Percentiles rank a stretch among this genome's conserved stretches.
Conservation (phyloP, 78 protist species). For the Dictyostelium capitatum region DNA sequence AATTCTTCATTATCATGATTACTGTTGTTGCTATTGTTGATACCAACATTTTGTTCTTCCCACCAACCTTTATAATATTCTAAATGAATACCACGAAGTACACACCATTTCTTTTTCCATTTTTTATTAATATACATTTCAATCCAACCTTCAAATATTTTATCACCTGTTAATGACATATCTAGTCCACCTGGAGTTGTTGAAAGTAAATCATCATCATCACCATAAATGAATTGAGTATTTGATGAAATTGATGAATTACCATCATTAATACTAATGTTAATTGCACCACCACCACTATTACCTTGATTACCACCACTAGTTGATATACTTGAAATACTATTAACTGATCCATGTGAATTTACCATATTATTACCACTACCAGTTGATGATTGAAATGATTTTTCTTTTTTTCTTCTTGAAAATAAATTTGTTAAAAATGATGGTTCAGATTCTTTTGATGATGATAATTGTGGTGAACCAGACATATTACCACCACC, state of each 20-base stretch:
- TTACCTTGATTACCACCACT: background rate
- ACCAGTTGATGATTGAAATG: background rate
- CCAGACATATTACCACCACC: background rate
- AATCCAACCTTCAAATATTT: conserved; percentile 66
- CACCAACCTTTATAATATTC: conserved; percentile 79
- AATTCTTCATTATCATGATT: background rate
- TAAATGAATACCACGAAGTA: conserved; percentile 23
- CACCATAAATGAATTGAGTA: background rate
- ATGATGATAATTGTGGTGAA: conserved; percentile 24
- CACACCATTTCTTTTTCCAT: conserved; percentile 70
- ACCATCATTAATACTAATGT: background rate
- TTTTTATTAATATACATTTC: conserved; percentile 3
- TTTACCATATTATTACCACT: background rate
- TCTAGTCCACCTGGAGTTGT: background rate
- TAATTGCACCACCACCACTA: background rate
- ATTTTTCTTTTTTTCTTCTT: conserved; percentile 19
- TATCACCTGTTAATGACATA: conserved; percentile 1
- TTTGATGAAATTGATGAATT: background rate
- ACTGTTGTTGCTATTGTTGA: too few relatives aligned
- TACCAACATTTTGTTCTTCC: conserved; percentile 13
- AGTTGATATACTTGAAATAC: background rate
- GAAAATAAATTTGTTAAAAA: background rate
- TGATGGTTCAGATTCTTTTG: conserved; percentile 19
- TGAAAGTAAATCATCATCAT: background rate
- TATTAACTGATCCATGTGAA: background rate